Conservation (phyloP, 148 eudicot species). For the Gaultheria prostrata region DNA sequence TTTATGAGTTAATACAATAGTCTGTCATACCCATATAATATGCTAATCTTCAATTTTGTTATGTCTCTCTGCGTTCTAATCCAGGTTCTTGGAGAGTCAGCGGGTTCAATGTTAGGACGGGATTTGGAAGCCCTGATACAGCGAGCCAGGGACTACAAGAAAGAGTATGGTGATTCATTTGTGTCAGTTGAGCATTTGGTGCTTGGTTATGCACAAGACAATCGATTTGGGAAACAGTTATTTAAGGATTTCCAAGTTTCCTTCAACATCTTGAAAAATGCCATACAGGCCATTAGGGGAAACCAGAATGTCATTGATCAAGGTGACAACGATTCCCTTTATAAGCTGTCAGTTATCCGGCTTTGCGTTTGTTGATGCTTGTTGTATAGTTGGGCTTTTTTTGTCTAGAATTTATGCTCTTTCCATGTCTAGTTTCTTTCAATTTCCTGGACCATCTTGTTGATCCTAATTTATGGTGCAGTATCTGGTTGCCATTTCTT, state of each 20-base stretch:
- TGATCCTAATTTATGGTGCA: not conserved
- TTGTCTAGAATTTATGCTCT: not conserved
- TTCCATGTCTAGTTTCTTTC: not conserved
- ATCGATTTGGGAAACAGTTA: conserved; percentile 85
- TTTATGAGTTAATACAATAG: not conserved
- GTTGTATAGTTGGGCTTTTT: not conserved
- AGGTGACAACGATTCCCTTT: conserved; percentile 39
- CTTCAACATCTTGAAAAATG: conserved; percentile 47
- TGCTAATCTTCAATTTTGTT: not conserved
- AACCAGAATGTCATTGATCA: conserved; percentile 85
- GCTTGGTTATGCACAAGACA: conserved; percentile 76
- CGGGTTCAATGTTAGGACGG: conserved; percentile 94
- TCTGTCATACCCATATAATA: not conserved
- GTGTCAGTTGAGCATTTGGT: conserved; percentile 96
- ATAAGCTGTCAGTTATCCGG: not conserved
- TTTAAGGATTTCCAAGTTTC: conserved; percentile 75
- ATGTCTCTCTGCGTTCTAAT: not conserved
- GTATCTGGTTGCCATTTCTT: not conserved
- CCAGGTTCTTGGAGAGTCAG: conserved; percentile 88
- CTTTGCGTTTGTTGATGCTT: not conserved
- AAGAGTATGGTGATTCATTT: conserved; percentile 91
- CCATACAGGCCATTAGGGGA: conserved; percentile 80
- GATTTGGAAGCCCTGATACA: conserved; percentile 79
- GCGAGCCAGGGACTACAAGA: conserved; percentile 75
- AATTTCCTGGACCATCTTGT: not conserved